phyloP scores from a whole-genome alignment of 306 rosid species.

The Lablab purpureus region DNA sequence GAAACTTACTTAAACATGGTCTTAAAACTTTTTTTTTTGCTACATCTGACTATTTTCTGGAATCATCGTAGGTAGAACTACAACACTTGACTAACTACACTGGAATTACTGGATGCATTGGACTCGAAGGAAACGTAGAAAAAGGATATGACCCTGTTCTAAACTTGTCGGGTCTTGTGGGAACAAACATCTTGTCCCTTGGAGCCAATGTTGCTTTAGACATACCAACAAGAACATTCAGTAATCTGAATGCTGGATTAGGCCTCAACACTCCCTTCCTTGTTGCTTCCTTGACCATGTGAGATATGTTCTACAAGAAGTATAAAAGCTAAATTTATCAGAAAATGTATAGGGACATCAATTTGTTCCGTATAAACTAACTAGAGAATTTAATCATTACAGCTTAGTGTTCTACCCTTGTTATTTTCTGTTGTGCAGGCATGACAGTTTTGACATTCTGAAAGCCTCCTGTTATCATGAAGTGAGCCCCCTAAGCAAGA shows the following conservation, averaged over 20 bases:
- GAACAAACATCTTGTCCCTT: constrained; percentile 57
- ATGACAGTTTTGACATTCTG: constrained; percentile 63
- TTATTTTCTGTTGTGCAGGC: constrained; percentile 56
- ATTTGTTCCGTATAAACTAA: constrained; percentile 12
- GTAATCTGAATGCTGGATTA: constrained; percentile 60
- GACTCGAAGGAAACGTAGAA: constrained; percentile 51
- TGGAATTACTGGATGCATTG: constrained; percentile 70
- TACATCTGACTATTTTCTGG: constrained; percentile 15
- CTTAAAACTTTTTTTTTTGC: neutral
- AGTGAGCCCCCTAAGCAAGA: constrained; percentile 60
- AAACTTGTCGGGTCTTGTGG: constrained; percentile 58
- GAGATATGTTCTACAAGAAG: constrained; percentile 52
- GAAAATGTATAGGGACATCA: constrained; percentile 17
- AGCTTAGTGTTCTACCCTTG: constrained; percentile 15
- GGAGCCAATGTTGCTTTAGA: constrained; percentile 62
- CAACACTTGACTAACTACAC: constrained; percentile 56
- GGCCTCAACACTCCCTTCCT: constrained; percentile 58
- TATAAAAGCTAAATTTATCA: constrained; percentile 16
- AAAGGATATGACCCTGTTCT: constrained; percentile 54
- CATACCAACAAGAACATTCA: constrained; percentile 55
- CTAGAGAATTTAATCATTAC: neutral
- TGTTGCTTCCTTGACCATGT: constrained; percentile 66
- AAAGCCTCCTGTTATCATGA: constrained; percentile 61
- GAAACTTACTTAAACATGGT: too few relatives aligned
- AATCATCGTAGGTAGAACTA: constrained; percentile 61